These are phyloP conservation scores for Mucor lusitanicus DNA, from an alignment of 371 early-diverging fungal genomes.

Conservation along the genomic window DNA sequence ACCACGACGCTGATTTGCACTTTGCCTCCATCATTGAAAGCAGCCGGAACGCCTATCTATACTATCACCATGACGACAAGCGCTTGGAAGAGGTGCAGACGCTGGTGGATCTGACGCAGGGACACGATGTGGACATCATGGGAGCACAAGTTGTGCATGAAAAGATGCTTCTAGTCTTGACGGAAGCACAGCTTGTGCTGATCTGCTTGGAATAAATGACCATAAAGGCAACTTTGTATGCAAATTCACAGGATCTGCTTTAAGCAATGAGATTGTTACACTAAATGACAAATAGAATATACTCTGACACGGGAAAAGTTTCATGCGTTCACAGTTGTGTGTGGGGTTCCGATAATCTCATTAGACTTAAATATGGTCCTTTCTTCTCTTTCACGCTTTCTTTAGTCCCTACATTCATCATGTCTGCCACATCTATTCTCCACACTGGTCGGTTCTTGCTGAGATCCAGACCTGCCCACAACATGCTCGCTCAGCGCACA, in stretches of 20 bases:
- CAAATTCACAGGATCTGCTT: conserved; percentile 6
- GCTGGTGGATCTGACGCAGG: conserved; percentile 40
- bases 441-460: background rate
- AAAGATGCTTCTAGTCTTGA: conserved; percentile 45
- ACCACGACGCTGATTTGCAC: conserved; percentile 1
- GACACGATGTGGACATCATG: conserved; percentile 44
- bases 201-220: conserved; percentile 8
- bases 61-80: conserved; percentile 49
- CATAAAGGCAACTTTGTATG: background rate
- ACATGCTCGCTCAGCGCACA: conserved; percentile 6
- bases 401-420: background rate
- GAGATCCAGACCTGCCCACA: background rate
- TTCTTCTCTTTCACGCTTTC: background rate
- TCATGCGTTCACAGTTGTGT: background rate
- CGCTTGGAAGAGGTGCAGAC: conserved; percentile 37
- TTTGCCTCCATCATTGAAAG: conserved; percentile 69
- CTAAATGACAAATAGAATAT: conserved; percentile 1
- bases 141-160: conserved; percentile 51
- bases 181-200: conserved; percentile 47
- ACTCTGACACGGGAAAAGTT: conserved; percentile 7
- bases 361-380: background rate
- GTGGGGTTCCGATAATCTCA: background rate
- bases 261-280: background rate
- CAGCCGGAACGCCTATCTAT: conserved; percentile 70
- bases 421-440: background rate